A percentile compares a stretch with the other conserved stretches of the same genome.
These are phyloP conservation scores for Erodium texanum DNA, from an alignment of 441 rosid genomes.

Conservation along the genomic window DNA sequence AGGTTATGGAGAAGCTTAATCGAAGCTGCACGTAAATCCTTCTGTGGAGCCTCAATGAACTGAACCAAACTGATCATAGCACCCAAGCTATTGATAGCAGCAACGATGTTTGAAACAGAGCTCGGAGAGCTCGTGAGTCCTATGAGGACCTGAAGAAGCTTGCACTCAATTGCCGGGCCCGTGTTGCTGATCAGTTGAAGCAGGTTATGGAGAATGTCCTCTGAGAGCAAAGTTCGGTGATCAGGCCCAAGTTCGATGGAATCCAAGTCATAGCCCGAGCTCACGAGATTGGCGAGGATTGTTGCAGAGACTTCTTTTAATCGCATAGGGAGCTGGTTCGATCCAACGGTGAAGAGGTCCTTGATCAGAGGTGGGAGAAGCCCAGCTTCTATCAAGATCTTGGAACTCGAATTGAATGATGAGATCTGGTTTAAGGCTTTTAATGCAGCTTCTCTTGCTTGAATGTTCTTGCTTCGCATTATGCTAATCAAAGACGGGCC, in stretches of 20 bases:
- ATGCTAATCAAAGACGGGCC: constrained; percentile 69
- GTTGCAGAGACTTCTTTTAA: constrained; percentile 89
- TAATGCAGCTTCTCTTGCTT: constrained; percentile 73
- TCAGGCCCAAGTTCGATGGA: constrained; percentile 52
- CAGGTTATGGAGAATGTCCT: constrained; percentile 66
- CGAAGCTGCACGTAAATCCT: constrained; percentile 73
- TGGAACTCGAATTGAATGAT: constrained; percentile 68
- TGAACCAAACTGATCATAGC: constrained; percentile 92
- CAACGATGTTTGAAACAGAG: constrained; percentile 58
- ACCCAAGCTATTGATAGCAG: constrained; percentile 83
- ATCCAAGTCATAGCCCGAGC: constrained; percentile 63
- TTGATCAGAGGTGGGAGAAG: constrained; percentile 83
- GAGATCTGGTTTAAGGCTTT: constrained; percentile 85
- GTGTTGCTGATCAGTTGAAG: constrained; percentile 89
- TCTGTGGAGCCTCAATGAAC: constrained; percentile 79
- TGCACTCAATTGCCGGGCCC: constrained; percentile 91
- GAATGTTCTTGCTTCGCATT: constrained; percentile 60
- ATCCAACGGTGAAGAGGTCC: constrained; percentile 66
- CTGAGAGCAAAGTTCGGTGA: constrained; percentile 73
- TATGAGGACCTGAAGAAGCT: constrained; percentile 90
- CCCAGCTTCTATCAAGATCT: constrained; percentile 66
- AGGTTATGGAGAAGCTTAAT: constrained; percentile 82
- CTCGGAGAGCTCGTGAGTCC: constrained; percentile 63
- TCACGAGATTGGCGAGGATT: constrained; percentile 83
- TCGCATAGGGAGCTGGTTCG: constrained; percentile 68